Evolutionary conservation across 306 rosid species (phyloP).

Genomic region (Lathyrus oleraceus): DNA sequence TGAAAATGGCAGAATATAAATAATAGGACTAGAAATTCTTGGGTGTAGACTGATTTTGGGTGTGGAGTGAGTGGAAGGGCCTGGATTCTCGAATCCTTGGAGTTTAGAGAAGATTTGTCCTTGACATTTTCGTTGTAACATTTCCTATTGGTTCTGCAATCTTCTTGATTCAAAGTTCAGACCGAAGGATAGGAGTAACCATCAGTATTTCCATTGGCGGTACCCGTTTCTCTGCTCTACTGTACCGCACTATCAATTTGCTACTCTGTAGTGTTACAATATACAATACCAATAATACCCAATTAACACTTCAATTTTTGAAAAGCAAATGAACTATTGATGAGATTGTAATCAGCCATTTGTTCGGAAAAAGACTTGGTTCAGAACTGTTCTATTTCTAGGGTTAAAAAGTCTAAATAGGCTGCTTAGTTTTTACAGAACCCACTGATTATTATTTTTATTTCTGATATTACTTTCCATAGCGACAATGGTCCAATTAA

Average conservation of each 20-base stretch:
- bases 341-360: slow-evolving; percentile 16
- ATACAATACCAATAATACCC: neutral
- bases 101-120: slow-evolving; percentile 13
- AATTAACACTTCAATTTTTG: slow-evolving; percentile 3
- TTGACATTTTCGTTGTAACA: neutral
- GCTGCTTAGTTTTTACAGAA: slow-evolving; percentile 10
- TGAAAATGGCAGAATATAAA: slow-evolving; percentile 1
- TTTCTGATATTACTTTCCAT: slow-evolving; percentile 21
- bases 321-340: slow-evolving; percentile 26
- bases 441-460: slow-evolving; percentile 9
- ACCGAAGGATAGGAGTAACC: slow-evolving; percentile 8
- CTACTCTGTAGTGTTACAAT: neutral
- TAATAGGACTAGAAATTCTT: slow-evolving; percentile 12
- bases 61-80: slow-evolving; percentile 6
- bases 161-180: slow-evolving; percentile 27
- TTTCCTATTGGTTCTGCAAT: slow-evolving; percentile 23
- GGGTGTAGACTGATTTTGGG: slow-evolving; percentile 6
- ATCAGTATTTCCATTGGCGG: neutral
- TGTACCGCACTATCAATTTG: slow-evolving; percentile 17
- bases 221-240: neutral
- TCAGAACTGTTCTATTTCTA: slow-evolving; percentile 7
- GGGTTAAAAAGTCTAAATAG: slow-evolving; percentile 27
- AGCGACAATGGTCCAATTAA: neutral
- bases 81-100: neutral
- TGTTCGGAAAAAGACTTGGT: slow-evolving; percentile 15